Conservation (phyloP, 352 stramenopile species). For the Phytophthora citricola region DNA sequence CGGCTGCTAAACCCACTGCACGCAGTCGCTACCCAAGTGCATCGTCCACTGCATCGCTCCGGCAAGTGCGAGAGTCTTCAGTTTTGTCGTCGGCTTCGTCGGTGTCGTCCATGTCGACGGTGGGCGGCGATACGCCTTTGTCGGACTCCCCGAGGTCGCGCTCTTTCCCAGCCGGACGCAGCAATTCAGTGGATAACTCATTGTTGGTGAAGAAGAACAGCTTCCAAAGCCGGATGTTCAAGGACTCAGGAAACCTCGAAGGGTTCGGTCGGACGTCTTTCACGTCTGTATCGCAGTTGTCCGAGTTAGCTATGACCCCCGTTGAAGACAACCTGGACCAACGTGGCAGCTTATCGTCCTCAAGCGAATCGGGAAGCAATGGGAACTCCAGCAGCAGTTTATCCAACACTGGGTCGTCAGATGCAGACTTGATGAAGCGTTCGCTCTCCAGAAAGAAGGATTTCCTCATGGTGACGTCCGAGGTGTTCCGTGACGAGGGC, state of each 20-base stretch:
- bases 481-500: constrained; percentile 88
- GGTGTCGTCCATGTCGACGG: constrained; percentile 42
- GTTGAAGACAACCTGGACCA: constrained; percentile 35
- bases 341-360: constrained; percentile 60
- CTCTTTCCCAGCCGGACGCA: constrained; percentile 40
- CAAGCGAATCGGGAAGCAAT: constrained; percentile 46
- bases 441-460: constrained; percentile 89
- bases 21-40: constrained; percentile 63
- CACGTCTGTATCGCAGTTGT: constrained; percentile 72
- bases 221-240: constrained; percentile 45
- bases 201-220: constrained; percentile 60
- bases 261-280: constrained; percentile 79
- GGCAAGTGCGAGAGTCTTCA: constrained; percentile 44
- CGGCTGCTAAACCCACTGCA: constrained; percentile 50
- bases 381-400: constrained; percentile 27
- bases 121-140: constrained; percentile 35
- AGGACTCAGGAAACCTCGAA: constrained; percentile 55
- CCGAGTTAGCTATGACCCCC: constrained; percentile 45
- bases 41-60: constrained; percentile 46
- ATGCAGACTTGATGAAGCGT: constrained; percentile 83
- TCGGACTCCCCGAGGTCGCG: constrained; percentile 37
- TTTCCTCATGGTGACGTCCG: constrained; percentile 91
- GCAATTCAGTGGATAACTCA: constrained; percentile 56
- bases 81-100: constrained; percentile 52
- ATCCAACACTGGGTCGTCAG: constrained; percentile 41